phyloP scores from a whole-genome alignment of 495 filamentous ascomycete species.

The Saxophila tyrrhenica region DNA sequence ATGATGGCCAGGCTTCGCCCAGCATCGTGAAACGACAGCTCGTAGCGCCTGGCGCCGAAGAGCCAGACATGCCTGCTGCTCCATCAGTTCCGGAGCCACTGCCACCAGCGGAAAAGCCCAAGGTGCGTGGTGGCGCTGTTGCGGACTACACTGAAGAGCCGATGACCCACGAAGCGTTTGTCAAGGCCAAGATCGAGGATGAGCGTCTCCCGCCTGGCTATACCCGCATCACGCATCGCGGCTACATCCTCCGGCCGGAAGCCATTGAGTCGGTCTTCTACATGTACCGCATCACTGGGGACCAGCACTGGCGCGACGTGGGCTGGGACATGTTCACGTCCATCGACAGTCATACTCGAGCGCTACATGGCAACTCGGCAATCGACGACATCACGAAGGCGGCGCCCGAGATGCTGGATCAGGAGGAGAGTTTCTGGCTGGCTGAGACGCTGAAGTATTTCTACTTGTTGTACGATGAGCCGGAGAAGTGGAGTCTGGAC shows the following conservation, averaged over 20 bases:
- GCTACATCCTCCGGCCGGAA: conserved; percentile 81
- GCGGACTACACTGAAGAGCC: conserved; percentile 35
- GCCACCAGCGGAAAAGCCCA: neutral
- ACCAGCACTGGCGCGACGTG: conserved; percentile 65
- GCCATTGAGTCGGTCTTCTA: conserved; percentile 93
- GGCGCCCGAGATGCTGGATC: conserved; percentile 24
- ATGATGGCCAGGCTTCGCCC: neutral
- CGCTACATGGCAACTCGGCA: conserved; percentile 57
- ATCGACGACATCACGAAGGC: conserved; percentile 59
- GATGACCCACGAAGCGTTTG: conserved; percentile 52
- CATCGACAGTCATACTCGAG: conserved; percentile 52
- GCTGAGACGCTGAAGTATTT: conserved; percentile 64
- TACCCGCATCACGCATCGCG: conserved; percentile 41
- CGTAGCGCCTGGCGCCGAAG: neutral
- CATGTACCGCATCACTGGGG: conserved; percentile 86
- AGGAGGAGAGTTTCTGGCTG: conserved; percentile 35
- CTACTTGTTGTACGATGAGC: conserved; percentile 72
- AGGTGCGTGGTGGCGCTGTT: too few relatives aligned
- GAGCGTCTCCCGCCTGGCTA: conserved; percentile 59
- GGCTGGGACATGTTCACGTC: conserved; percentile 87
- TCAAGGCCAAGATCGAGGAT: conserved; percentile 44
- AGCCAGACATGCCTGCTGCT: neutral
- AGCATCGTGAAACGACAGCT: neutral
- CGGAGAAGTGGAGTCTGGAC: conserved; percentile 56
- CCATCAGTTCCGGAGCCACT: neutral